Percentiles rank a stretch among this genome's conserved stretches.
phyloP scores from a whole-genome alignment of 1,139 yeast species.

The Arxiozyma telluris region DNA sequence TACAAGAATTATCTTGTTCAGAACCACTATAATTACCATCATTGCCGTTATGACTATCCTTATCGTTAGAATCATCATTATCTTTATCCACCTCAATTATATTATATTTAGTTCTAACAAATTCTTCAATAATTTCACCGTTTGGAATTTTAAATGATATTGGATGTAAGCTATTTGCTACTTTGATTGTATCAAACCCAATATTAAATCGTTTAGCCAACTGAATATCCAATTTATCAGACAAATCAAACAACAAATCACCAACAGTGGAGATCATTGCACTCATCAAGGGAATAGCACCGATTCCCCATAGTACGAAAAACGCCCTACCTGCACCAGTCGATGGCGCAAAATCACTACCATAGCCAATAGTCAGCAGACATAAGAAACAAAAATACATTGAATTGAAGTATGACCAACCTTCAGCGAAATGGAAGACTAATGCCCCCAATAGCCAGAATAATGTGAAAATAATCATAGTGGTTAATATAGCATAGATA shows the following conservation, averaged over 20 bases:
- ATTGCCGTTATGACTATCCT: no score
- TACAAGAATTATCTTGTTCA: neutral
- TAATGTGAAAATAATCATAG: constrained; percentile 40
- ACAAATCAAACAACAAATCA: constrained; percentile 41
- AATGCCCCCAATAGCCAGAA: constrained; percentile 71
- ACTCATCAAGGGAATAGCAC: constrained; percentile 83
- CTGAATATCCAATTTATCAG: constrained; percentile 22
- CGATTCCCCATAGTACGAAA: constrained; percentile 69
- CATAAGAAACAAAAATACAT: constrained; percentile 69
- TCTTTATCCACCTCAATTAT: constrained; percentile 1
- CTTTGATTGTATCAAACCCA: constrained; percentile 3
- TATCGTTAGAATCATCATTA: constrained; percentile 3
- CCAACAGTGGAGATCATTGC: constrained; percentile 65
- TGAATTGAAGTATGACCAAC: constrained; percentile 61
- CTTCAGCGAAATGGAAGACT: constrained; percentile 48
- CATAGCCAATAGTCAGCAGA: constrained; percentile 76
- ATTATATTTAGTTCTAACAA: constrained; percentile 1
- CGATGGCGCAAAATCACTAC: constrained; percentile 53
- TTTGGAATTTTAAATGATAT: constrained; percentile 1
- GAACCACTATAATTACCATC: no score
- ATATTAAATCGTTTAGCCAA: constrained; percentile 12
- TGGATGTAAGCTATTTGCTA: constrained; percentile 8
- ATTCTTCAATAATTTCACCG: constrained; percentile 5
- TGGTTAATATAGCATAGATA: constrained; percentile 33
- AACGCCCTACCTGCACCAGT: constrained; percentile 60